These are phyloP conservation scores for Houttuynia cordata DNA, from an alignment of 164 flowering plant species.

Conservation along the genomic window DNA sequence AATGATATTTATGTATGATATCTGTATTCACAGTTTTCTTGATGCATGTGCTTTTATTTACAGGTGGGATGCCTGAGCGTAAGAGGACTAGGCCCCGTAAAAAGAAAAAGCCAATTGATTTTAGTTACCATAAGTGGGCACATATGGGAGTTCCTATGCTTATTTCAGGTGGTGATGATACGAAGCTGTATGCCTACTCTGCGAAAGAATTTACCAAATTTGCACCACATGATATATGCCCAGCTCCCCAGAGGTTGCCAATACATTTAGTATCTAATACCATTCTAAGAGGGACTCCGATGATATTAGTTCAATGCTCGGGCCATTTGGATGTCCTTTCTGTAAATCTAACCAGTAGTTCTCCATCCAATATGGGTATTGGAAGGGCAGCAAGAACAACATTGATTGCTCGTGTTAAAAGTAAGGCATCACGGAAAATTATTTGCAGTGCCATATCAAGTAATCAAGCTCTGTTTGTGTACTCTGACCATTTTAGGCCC, in stretches of 20 bases:
- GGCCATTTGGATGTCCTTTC: constrained; percentile 38
- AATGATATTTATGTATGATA: background rate
- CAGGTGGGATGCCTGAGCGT: constrained; percentile 43
- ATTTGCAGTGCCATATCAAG: constrained; percentile 69
- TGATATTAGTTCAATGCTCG: constrained; percentile 62
- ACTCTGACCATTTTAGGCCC: constrained; percentile 65
- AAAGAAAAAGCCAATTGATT: constrained; percentile 42
- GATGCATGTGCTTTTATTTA: background rate
- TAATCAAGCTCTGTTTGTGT: constrained; percentile 60
- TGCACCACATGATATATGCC: constrained; percentile 95
- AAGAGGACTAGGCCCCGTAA: constrained; percentile 38
- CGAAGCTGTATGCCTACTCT: constrained; percentile 90
- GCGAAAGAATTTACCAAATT: constrained; percentile 70
- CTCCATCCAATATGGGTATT: constrained; percentile 16
- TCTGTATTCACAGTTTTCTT: background rate
- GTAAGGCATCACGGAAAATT: constrained; percentile 56
- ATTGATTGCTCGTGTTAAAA: constrained; percentile 52
- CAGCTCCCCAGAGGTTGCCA: constrained; percentile 88
- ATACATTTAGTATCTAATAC: constrained; percentile 56
- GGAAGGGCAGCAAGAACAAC: constrained; percentile 33
- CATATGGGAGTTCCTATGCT: constrained; percentile 94
- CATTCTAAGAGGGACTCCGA: constrained; percentile 27
- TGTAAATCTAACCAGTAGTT: constrained; percentile 24
- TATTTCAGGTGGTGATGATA: constrained; percentile 94
- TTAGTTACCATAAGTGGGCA: constrained; percentile 88